phyloP scores from a whole-genome alignment of 257 asterid genomes.

The Gentiana straminea region DNA sequence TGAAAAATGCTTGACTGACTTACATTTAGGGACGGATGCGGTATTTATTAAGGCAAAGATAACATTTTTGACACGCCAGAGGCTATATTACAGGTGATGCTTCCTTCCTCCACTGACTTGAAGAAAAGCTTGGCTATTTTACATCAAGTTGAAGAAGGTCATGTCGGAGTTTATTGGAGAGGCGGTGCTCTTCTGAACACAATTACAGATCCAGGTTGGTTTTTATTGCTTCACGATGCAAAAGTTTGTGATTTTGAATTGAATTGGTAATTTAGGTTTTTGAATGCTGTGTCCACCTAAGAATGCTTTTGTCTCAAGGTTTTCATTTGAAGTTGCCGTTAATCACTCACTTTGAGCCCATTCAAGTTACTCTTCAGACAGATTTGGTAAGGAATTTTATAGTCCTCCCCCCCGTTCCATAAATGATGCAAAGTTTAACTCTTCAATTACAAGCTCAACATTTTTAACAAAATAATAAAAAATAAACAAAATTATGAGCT shows the following conservation, averaged over 20 bases:
- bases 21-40: too few species aligned
- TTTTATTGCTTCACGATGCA: background rate
- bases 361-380: slow-evolving; percentile 97
- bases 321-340: slow-evolving; percentile 85
- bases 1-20: too few species aligned
- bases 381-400: slow-evolving; percentile 89
- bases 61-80: slow-evolving; percentile 12
- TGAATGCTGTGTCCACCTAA: slow-evolving; percentile 15
- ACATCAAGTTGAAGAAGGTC: slow-evolving; percentile 99
- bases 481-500: too few species aligned
- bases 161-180: slow-evolving; percentile 96
- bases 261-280: slow-evolving; percentile 5
- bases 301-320: slow-evolving; percentile 27
- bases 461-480: too few species aligned
- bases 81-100: slow-evolving; percentile 36
- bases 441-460: too few species aligned
- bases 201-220: slow-evolving; percentile 74
- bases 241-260: background rate
- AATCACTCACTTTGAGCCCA: slow-evolving; percentile 88
- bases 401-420: too few species aligned
- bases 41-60: background rate
- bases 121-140: slow-evolving; percentile 45
- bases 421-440: too few species aligned
- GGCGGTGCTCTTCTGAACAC: slow-evolving; percentile 92
- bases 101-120: slow-evolving; percentile 39